Conservation (phyloP, 2,329 filamentous ascomycete genomes). For the Xylaria sp. region DNA sequence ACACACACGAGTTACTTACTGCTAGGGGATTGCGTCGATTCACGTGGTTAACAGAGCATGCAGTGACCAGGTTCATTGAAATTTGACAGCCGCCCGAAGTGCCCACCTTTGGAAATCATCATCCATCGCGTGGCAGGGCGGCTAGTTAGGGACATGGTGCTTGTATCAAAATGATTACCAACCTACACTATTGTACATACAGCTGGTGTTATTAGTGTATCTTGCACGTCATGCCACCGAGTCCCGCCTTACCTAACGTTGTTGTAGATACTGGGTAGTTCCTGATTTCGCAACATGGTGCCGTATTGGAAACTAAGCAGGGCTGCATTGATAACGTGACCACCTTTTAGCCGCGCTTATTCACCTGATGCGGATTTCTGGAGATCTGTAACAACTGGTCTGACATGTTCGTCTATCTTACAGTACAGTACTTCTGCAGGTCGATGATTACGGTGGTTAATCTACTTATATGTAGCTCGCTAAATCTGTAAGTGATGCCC, state of each 20-base stretch:
- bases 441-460: slow-evolving; percentile 26
- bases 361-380: slow-evolving; percentile 27
- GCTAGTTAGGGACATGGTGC: slow-evolving; percentile 10
- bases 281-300: slow-evolving; percentile 10
- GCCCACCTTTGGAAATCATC: slow-evolving; percentile 24
- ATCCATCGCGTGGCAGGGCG: slow-evolving; percentile 23
- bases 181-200: neutral
- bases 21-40: slow-evolving; percentile 17
- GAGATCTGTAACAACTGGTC: slow-evolving; percentile 32
- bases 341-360: slow-evolving; percentile 26
- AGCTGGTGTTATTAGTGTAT: neutral
- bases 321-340: slow-evolving; percentile 34
- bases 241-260: neutral
- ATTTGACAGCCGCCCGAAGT: slow-evolving; percentile 37
- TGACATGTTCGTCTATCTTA: slow-evolving; percentile 32
- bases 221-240: neutral
- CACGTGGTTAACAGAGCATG: slow-evolving; percentile 36
- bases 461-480: neutral
- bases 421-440: slow-evolving; percentile 22
- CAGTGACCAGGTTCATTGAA: slow-evolving; percentile 35
- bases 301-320: slow-evolving; percentile 17
- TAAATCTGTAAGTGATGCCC: slow-evolving; percentile 11
- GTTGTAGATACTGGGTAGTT: neutral
- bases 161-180: neutral
- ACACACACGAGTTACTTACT: neutral